Conservation (phyloP, 2,329 filamentous ascomycete genomes). For the Ceratocystis papillata region DNA sequence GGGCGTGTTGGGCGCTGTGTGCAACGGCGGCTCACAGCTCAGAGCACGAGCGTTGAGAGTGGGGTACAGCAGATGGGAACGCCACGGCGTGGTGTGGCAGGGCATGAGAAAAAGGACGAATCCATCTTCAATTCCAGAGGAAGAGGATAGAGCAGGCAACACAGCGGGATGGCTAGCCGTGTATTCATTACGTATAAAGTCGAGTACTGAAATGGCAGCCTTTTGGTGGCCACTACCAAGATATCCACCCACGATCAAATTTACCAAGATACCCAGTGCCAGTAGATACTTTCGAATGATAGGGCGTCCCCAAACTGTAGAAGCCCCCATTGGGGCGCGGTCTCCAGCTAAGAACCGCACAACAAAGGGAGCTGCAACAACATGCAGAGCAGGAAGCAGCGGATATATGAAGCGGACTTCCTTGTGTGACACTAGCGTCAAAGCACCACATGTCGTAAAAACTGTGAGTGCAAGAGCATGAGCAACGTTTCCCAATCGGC, state of each 20-base stretch:
- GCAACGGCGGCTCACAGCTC: constrained; percentile 78
- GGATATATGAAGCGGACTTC: constrained; percentile 97
- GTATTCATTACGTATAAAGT: constrained; percentile 65
- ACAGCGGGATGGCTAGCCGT: constrained; percentile 42
- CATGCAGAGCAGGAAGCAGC: constrained; percentile 72
- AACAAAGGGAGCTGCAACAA: constrained; percentile 61
- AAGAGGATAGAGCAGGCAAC: constrained; percentile 26
- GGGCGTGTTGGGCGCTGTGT: constrained; percentile 45
- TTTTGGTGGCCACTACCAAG: constrained; percentile 67
- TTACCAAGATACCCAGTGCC: constrained; percentile 49
- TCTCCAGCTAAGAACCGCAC: constrained; percentile 51
- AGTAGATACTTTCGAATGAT: constrained; percentile 47
- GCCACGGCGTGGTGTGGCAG: constrained; percentile 93
- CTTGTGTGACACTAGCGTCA: constrained; percentile 84
- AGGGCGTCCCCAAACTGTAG: constrained; percentile 29
- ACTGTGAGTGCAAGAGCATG: constrained; percentile 45
- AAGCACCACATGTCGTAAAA: constrained; percentile 46
- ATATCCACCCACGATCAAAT: constrained; percentile 62
- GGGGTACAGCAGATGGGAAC: constrained; percentile 70
- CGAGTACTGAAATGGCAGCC: constrained; percentile 63
- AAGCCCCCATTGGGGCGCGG: constrained; percentile 27
- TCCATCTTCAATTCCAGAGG: constrained; percentile 26
- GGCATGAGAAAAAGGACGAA: constrained; percentile 82
- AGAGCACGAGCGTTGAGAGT: constrained; percentile 69
- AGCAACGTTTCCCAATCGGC: constrained; percentile 39